phyloP scores from a whole-genome alignment of 192 early-diverging fungal species.

The Helicostylum pulchrum region DNA sequence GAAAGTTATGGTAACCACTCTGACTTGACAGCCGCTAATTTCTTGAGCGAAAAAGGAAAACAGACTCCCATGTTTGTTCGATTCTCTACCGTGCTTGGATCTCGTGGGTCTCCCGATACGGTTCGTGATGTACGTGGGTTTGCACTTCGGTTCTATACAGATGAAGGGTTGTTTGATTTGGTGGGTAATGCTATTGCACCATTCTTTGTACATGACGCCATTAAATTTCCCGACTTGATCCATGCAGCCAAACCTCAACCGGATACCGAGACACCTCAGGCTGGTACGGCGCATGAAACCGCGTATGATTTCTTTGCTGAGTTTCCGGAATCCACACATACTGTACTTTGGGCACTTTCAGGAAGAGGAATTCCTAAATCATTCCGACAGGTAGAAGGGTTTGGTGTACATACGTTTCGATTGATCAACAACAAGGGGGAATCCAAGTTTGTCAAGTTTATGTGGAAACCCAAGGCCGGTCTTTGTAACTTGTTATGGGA shows the following conservation, averaged over 20 bases:
- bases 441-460: slow-evolving; percentile 40
- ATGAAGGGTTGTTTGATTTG: slow-evolving; percentile 32
- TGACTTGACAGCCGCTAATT: slow-evolving; percentile 37
- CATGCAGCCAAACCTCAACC: slow-evolving; percentile 46
- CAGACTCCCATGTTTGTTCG: slow-evolving; percentile 48
- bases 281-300: slow-evolving; percentile 40
- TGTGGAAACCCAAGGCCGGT: slow-evolving; percentile 42
- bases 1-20: slow-evolving; percentile 35
- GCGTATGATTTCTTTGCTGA: slow-evolving; percentile 41
- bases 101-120: slow-evolving; percentile 42
- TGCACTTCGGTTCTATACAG: slow-evolving; percentile 28
- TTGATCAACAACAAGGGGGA: slow-evolving; percentile 42
- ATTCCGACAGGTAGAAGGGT: slow-evolving; percentile 43
- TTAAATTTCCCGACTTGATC: slow-evolving; percentile 39
- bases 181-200: slow-evolving; percentile 43
- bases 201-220: slow-evolving; percentile 46
- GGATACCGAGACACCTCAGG: slow-evolving; percentile 43
- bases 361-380: slow-evolving; percentile 43
- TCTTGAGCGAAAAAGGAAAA: slow-evolving; percentile 26
- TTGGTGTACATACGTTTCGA: slow-evolving; percentile 46
- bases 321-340: slow-evolving; percentile 39
- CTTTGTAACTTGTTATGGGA: slow-evolving; percentile 31
- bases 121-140: slow-evolving; percentile 39
- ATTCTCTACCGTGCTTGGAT: slow-evolving; percentile 45
- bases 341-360: slow-evolving; percentile 39